A percentile compares a stretch with the other conserved stretches of the same genome.
phyloP scores from a whole-genome alignment of 2,329 filamentous ascomycete species.

The Colletotrichum sp. region DNA sequence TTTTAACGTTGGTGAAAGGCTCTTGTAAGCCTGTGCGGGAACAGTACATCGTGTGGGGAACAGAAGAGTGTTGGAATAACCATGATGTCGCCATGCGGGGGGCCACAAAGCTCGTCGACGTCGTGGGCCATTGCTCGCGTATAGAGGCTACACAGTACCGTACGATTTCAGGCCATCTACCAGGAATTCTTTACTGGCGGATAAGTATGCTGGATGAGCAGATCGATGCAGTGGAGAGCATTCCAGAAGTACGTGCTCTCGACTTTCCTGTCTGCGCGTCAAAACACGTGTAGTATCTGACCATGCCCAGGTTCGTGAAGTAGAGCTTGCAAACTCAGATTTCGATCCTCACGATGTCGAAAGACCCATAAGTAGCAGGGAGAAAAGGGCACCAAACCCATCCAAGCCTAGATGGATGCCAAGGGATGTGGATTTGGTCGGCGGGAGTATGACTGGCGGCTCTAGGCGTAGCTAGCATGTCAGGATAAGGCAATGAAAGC shows the following conservation, averaged over 20 bases:
- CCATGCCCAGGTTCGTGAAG: neutral
- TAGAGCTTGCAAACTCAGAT: neutral
- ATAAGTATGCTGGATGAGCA: neutral
- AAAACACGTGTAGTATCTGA: neutral
- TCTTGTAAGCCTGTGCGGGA: fast-evolving
- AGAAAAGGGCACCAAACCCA: neutral
- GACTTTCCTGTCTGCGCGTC: fast-evolving
- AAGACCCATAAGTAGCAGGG: neutral
- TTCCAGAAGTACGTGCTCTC: neutral
- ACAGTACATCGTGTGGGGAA: neutral
- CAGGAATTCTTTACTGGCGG: neutral
- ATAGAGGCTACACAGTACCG: neutral
- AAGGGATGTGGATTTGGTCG: neutral
- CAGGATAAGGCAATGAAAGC: too few relatives aligned
- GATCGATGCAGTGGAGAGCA: neutral
- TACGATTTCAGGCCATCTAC: fast-evolving
- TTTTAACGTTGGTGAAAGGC: neutral
- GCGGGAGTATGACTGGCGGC: neutral
- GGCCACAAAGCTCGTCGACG: neutral
- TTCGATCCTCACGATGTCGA: neutral
- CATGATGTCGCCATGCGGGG: neutral
- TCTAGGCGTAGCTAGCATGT: fast-evolving
- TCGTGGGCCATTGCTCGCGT: neutral
- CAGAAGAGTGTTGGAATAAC: neutral
- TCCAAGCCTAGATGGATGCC: neutral